Percentiles rank a stretch among this genome's conserved stretches.
phyloP scores from a whole-genome alignment of 805 yeast species.

The Kodamaea restingae region DNA sequence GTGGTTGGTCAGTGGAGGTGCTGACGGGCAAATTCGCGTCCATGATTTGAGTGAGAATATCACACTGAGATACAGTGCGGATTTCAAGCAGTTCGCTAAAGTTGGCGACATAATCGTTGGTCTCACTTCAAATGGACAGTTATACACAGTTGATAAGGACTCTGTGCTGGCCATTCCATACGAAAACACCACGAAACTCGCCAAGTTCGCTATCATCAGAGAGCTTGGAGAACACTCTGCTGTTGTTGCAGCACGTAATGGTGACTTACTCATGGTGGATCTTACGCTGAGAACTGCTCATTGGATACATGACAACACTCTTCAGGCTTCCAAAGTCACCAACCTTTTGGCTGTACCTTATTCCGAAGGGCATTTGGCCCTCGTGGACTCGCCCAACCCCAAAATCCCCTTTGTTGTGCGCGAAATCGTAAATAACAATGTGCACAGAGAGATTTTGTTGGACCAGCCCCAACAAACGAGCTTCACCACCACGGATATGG shows the following conservation, averaged over 20 bases:
- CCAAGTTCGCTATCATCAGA: slow-evolving; percentile 40
- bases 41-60: slow-evolving; percentile 37
- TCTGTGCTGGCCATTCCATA: not conserved
- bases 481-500: slow-evolving; percentile 59
- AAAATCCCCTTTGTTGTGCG: slow-evolving; percentile 47
- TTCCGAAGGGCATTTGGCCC: slow-evolving; percentile 26
- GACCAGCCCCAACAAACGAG: slow-evolving; percentile 40
- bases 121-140: not conserved
- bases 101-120: not conserved
- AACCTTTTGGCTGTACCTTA: slow-evolving; percentile 38
- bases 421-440: slow-evolving; percentile 22
- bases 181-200: slow-evolving; percentile 18
- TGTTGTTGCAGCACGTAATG: slow-evolving; percentile 29
- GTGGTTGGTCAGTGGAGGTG: slow-evolving; percentile 77
- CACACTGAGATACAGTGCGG: not conserved
- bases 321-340: slow-evolving; percentile 42
- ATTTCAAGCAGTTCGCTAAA: not conserved
- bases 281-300: slow-evolving; percentile 19
- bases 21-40: slow-evolving; percentile 78
- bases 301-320: slow-evolving; percentile 22
- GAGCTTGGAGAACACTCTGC: slow-evolving; percentile 31
- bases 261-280: slow-evolving; percentile 42
- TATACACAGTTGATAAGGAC: not conserved
- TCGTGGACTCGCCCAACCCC: slow-evolving; percentile 69
- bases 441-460: slow-evolving; percentile 28